Evolutionary conservation across 2,329 filamentous ascomycete genomes (phyloP).

Genomic region (Immersiporthe knoxdaviesiana): DNA sequence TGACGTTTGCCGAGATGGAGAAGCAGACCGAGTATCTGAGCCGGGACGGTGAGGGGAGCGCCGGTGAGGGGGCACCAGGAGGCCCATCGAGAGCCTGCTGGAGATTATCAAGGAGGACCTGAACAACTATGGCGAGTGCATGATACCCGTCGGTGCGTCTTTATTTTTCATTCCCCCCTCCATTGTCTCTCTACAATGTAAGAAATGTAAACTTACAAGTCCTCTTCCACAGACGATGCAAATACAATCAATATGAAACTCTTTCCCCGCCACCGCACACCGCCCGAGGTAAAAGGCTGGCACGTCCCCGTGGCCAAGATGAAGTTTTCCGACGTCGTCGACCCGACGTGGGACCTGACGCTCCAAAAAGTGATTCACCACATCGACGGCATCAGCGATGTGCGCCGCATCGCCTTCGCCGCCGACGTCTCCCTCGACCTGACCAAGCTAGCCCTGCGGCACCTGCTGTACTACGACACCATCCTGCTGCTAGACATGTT

Average conservation of each 20-base stretch:
- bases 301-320: slow-evolving; percentile 83
- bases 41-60: slow-evolving; percentile 51
- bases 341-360: slow-evolving; percentile 75
- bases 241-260: slow-evolving; percentile 97
- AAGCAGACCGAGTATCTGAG: slow-evolving; percentile 86
- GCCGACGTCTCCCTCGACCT: slow-evolving; percentile 87
- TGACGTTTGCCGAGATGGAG: slow-evolving; percentile 86
- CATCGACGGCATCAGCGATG: slow-evolving; percentile 89
- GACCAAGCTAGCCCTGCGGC: slow-evolving; percentile 82
- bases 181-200: background rate
- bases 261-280: slow-evolving; percentile 79
- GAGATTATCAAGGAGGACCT: slow-evolving; percentile 83
- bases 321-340: slow-evolving; percentile 65
- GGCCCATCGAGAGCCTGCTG: slow-evolving; percentile 81
- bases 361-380: slow-evolving; percentile 78
- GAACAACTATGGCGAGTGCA: slow-evolving; percentile 97
- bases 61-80: slow-evolving; percentile 52
- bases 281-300: slow-evolving; percentile 79
- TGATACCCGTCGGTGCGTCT: slow-evolving; percentile 86
- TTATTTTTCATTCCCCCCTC: background rate
- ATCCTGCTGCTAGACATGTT: slow-evolving; percentile 92
- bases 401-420: slow-evolving; percentile 81
- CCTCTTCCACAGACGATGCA: slow-evolving; percentile 68
- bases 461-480: slow-evolving; percentile 91
- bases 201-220: slow-evolving; percentile 24